Evolutionary conservation across 2,329 filamentous ascomycete genomes (phyloP).

Genomic region (Neopestalotiopsis clavispora): DNA sequence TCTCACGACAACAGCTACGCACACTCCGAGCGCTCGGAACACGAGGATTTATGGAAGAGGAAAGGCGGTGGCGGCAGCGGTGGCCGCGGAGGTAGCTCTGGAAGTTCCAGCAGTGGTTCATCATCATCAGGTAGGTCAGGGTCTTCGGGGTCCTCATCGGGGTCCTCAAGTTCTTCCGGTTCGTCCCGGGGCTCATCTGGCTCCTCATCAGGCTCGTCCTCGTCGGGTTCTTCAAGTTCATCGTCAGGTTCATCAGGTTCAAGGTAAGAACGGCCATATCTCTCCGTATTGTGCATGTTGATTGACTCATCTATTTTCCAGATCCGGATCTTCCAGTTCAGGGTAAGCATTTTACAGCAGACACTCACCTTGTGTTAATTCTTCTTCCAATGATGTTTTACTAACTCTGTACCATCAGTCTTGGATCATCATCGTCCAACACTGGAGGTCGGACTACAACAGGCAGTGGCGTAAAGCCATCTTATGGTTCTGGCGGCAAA

Average conservation of each 20-base stretch:
- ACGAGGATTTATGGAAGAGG: slow-evolving; percentile 61
- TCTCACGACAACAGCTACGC: slow-evolving; percentile 21
- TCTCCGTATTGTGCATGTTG: not conserved
- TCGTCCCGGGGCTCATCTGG: slow-evolving; percentile 24
- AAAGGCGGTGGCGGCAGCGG: slow-evolving; percentile 64
- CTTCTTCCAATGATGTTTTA: not conserved
- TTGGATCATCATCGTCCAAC: slow-evolving; percentile 38
- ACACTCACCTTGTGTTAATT: not conserved
- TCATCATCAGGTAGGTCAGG: slow-evolving; percentile 26
- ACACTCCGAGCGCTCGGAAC: slow-evolving; percentile 27
- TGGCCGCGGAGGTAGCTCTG: slow-evolving; percentile 44
- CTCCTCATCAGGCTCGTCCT: slow-evolving; percentile 29
- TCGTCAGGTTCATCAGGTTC: slow-evolving; percentile 28
- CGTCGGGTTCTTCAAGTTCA: slow-evolving; percentile 23
- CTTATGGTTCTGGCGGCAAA: slow-evolving; percentile 61
- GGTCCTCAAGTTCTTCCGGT: slow-evolving; percentile 30
- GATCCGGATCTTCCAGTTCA: slow-evolving; percentile 12
- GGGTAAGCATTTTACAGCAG: not conserved
- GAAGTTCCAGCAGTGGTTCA: slow-evolving; percentile 2
- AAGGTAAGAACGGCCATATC: not conserved
- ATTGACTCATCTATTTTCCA: not conserved
- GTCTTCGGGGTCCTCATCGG: slow-evolving; percentile 22
- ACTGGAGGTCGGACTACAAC: slow-evolving; percentile 57
- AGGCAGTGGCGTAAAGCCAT: slow-evolving; percentile 62
- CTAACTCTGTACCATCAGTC: not conserved